Conservation (phyloP, 2,329 filamentous ascomycete genomes). For the Fusarium subtropicale region DNA sequence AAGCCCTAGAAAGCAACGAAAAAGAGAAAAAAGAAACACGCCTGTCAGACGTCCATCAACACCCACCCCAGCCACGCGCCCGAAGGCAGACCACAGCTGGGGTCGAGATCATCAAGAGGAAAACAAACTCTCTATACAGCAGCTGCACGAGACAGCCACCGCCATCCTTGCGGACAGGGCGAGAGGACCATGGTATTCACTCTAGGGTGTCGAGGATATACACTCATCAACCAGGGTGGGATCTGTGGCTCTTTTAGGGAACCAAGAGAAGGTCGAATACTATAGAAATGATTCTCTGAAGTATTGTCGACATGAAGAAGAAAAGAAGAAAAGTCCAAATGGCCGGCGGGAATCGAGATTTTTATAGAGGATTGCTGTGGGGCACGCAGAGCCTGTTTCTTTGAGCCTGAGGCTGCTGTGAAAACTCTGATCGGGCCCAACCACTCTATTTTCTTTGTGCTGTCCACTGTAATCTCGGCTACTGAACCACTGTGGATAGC, state of each 20-base stretch:
- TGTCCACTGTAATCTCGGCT: slow-evolving; percentile 21
- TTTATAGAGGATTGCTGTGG: slow-evolving; percentile 31
- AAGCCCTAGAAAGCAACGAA: slow-evolving; percentile 65
- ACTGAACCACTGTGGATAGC: slow-evolving; percentile 2
- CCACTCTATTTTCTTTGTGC: slow-evolving; percentile 25
- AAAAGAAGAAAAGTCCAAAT: slow-evolving; percentile 56
- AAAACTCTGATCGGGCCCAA: slow-evolving; percentile 29
- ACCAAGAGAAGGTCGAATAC: slow-evolving; percentile 93
- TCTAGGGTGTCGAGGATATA: slow-evolving; percentile 78
- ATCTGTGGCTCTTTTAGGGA: slow-evolving; percentile 93
- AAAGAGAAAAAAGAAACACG: slow-evolving; percentile 61
- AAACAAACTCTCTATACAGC: slow-evolving; percentile 81
- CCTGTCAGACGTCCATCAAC: slow-evolving; percentile 92
- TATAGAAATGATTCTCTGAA: slow-evolving; percentile 97
- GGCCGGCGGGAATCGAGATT: neutral
- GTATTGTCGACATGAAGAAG: slow-evolving; percentile 73
- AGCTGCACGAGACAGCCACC: slow-evolving; percentile 50
- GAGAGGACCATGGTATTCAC: slow-evolving; percentile 49
- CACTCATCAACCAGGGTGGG: slow-evolving; percentile 66
- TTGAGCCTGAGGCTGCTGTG: slow-evolving; percentile 22
- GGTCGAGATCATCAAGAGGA: slow-evolving; percentile 88
- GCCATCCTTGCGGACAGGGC: slow-evolving; percentile 64
- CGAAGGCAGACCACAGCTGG: slow-evolving; percentile 77
- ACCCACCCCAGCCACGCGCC: slow-evolving; percentile 82
- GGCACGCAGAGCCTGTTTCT: neutral